Base-by-base conservation (phyloP, 768 basidiomycete genomes). In the Podaxis carcinomalis region DNA sequence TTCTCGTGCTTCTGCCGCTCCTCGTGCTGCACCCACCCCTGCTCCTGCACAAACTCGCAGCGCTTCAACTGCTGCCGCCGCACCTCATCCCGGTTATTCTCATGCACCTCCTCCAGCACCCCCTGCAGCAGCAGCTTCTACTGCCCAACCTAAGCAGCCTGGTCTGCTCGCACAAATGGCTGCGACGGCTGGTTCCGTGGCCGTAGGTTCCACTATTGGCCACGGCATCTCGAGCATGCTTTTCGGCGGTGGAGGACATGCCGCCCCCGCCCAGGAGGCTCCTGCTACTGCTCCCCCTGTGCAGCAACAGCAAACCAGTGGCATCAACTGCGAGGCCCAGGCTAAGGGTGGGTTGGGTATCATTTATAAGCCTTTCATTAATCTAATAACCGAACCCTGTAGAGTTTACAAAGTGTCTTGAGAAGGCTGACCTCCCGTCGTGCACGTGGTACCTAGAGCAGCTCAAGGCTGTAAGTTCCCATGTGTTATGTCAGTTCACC, bases 181-280 rank as follows among this genome's bases (percentile, higher is more conserved):
- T 57, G 89, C 91, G 4, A 93, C 93, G 5, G 93, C 93, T 27
- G 93, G 93, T 63, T 91, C 90, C 60, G 93, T 95, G 53, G 94
- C 93, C 4, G 78, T 92, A 52, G 94, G 93, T 25, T 93, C 91
- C 6, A 88, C 87, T 59, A 84, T 96, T 64, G 93, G 93, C 49
- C 93, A 96, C 70, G 93, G 93, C n/a, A 70, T 96, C 64, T 93
- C 91, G 44, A 83, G 73, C 72, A 93, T 95, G 92, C 84, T 95
- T 62, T 96, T 95, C 67, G 94, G 93, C 51, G 86, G 90, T 61
- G 77, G 81, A 57, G 72, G 72, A 39, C 74, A 77, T 0, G 73
- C 80, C 39, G 67, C 82, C 13, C 72, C 80, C 6, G 75, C 77
- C 1, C 78, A 77, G 28, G 80, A 83, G 14, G 68, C 65, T 21